Percentiles rank a stretch among this genome's conserved stretches.
phyloP scores from a whole-genome alignment of 1,139 yeast genomes.

The Magnusiomyces paraingens region DNA sequence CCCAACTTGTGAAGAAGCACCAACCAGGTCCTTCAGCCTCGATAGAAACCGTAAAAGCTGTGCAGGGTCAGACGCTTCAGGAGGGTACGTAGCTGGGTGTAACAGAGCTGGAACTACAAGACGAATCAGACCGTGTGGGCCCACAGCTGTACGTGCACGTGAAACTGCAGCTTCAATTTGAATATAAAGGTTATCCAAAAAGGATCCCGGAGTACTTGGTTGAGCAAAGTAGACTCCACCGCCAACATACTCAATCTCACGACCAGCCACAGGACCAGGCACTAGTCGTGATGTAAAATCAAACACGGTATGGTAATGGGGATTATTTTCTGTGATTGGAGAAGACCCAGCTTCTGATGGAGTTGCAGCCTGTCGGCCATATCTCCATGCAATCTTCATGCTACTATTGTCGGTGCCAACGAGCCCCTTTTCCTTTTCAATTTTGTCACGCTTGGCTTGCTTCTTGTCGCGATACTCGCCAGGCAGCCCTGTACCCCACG shows the following conservation, averaged over 20 bases:
- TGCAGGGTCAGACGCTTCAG: conserved; percentile 43
- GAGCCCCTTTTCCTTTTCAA: conserved; percentile 53
- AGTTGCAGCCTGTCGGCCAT: conserved; percentile 31
- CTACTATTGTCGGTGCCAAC: conserved; percentile 57
- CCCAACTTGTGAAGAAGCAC: conserved; percentile 35
- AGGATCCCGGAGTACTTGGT: not conserved
- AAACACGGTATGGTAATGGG: conserved; percentile 18
- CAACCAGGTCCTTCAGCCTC: too few species aligned
- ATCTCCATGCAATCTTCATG: conserved; percentile 52
- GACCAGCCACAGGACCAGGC: conserved; percentile 54
- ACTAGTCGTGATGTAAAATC: conserved; percentile 64
- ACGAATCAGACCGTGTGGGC: conserved; percentile 43
- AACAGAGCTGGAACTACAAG: conserved; percentile 68
- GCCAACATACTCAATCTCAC: conserved; percentile 41
- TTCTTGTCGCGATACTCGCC: conserved; percentile 70
- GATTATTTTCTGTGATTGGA: conserved; percentile 3
- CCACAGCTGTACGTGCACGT: not conserved
- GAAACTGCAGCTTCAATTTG: not conserved
- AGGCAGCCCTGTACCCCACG: conserved; percentile 72
- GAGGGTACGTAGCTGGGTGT: conserved; percentile 71
- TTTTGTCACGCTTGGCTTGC: conserved; percentile 58
- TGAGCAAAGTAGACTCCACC: not conserved
- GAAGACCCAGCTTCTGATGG: conserved; percentile 4
- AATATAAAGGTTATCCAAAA: conserved; percentile 4
- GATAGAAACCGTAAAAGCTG: conserved; percentile 48